Conservation (phyloP, 495 filamentous ascomycete species). For the Tuber magnatum region DNA sequence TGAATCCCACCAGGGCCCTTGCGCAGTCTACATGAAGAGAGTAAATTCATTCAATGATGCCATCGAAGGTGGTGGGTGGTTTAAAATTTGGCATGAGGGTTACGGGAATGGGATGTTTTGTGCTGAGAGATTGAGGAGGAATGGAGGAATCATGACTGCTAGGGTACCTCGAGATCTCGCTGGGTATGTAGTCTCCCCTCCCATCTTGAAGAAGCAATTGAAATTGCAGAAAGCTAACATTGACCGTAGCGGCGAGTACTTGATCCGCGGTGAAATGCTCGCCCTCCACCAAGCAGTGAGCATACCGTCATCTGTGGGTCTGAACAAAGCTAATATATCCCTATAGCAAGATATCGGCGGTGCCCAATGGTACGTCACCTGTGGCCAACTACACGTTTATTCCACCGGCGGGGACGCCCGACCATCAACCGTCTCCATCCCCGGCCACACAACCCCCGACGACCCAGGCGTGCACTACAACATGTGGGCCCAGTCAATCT, state of each 20-base stretch:
- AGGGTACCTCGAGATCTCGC: conserved; percentile 54
- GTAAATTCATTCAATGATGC: conserved; percentile 24
- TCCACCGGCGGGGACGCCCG: conserved; percentile 46
- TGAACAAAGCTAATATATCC: conserved; percentile 37
- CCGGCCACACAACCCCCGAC: conserved; percentile 52
- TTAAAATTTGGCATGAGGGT: conserved; percentile 68
- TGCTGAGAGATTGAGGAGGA: conserved; percentile 57
- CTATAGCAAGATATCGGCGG: conserved; percentile 48
- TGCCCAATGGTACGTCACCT: conserved; percentile 44
- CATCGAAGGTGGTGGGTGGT: conserved; percentile 62
- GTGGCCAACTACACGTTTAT: conserved; percentile 61
- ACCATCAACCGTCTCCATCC: conserved; percentile 53
- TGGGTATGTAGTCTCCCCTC: conserved; percentile 28
- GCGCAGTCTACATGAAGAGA: conserved; percentile 65
- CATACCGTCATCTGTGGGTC: conserved; percentile 42
- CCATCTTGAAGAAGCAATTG: neutral
- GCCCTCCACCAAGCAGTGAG: conserved; percentile 59
- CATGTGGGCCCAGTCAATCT: conserved; percentile 48
- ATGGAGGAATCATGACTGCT: conserved; percentile 57
- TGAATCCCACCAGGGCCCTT: conserved; percentile 60
- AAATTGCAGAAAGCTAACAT: conserved; percentile 13
- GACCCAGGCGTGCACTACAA: conserved; percentile 56
- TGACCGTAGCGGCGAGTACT: conserved; percentile 52
- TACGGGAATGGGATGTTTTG: conserved; percentile 61
- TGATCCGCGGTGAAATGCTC: conserved; percentile 60